Percentiles rank a stretch among this genome's conserved stretches.
Conservation (phyloP, 495 filamentous ascomycete species). For the Lindgomyces ingoldianus region DNA sequence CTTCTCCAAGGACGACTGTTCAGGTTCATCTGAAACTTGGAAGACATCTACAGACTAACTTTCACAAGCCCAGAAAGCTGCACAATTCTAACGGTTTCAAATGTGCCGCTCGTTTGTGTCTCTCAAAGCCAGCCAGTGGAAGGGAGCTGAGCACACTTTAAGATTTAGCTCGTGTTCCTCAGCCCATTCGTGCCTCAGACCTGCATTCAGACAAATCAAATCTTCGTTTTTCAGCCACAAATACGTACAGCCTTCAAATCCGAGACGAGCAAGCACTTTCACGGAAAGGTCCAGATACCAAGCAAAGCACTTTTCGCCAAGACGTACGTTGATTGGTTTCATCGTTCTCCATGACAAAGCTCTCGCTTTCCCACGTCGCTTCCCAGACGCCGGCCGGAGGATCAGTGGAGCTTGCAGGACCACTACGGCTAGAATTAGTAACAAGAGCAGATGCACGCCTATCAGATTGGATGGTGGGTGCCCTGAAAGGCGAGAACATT, state of each 20-base stretch:
- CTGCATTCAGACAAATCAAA: not conserved
- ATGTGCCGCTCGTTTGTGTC: too few relatives aligned
- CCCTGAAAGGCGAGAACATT: too few relatives aligned
- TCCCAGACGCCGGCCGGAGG: not conserved
- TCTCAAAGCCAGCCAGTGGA: too few relatives aligned
- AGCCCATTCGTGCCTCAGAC: not conserved
- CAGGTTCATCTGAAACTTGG: too few relatives aligned
- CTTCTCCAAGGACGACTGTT: too few relatives aligned
- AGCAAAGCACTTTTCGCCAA: not conserved
- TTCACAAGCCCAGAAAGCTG: not conserved
- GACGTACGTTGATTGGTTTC: not conserved
- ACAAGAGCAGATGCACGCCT: not conserved
- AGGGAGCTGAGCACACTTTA: not conserved
- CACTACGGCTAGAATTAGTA: not conserved
- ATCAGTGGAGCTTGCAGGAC: constrained; percentile 4
- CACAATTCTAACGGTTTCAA: too few relatives aligned
- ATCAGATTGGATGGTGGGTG: not conserved
- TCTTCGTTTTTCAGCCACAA: too few relatives aligned
- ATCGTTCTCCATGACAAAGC: not conserved
- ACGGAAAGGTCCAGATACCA: too few relatives aligned
- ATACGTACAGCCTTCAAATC: too few relatives aligned
- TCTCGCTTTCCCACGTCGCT: not conserved
- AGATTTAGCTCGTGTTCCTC: not conserved
- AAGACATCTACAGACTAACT: too few relatives aligned
- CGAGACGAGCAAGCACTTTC: too few relatives aligned